These are phyloP conservation scores for Laguncularia racemosa DNA, from an alignment of 345 rosid genomes.

Conservation along the genomic window DNA sequence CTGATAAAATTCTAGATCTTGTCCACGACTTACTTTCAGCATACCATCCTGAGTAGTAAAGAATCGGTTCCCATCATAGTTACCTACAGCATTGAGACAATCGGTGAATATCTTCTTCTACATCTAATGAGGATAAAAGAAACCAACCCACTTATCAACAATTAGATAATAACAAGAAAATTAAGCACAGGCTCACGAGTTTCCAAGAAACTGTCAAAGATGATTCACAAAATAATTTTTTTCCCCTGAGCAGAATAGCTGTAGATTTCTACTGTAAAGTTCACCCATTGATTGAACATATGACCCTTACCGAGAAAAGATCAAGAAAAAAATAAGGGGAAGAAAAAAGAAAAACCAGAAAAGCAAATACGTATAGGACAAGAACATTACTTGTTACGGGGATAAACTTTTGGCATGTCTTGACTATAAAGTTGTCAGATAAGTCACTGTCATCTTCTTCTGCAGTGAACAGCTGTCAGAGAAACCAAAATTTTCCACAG, in stretches of 20 bases:
- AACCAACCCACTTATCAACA: not conserved
- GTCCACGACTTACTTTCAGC: constrained; percentile 64
- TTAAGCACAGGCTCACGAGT: too few species aligned
- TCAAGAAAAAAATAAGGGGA: not conserved
- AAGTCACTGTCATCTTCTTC: constrained; percentile 81
- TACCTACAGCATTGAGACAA: constrained; percentile 36
- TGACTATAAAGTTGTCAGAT: constrained; percentile 78
- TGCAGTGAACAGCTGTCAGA: constrained; percentile 55
- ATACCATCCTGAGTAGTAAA: constrained; percentile 53
- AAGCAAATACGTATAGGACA: not conserved
- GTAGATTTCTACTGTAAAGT: too few species aligned
- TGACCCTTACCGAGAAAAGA: not conserved
- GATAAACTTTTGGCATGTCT: constrained; percentile 89
- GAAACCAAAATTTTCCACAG: constrained; percentile 4
- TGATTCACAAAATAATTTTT: too few species aligned
- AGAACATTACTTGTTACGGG: constrained; percentile 73
- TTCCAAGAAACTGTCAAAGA: too few species aligned
- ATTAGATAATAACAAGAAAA: too few species aligned
- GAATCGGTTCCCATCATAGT: constrained; percentile 70
- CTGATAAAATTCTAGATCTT: constrained; percentile 8
- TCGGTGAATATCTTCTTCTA: constrained; percentile 5
- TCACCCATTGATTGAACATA: not conserved
- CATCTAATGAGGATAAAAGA: constrained; percentile 1
- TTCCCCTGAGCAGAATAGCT: too few species aligned
- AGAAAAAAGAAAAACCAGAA: not conserved